Evolutionary conservation across 2,329 filamentous ascomycete species (phyloP).

Genomic region (Sphaerulina vaccinii): DNA sequence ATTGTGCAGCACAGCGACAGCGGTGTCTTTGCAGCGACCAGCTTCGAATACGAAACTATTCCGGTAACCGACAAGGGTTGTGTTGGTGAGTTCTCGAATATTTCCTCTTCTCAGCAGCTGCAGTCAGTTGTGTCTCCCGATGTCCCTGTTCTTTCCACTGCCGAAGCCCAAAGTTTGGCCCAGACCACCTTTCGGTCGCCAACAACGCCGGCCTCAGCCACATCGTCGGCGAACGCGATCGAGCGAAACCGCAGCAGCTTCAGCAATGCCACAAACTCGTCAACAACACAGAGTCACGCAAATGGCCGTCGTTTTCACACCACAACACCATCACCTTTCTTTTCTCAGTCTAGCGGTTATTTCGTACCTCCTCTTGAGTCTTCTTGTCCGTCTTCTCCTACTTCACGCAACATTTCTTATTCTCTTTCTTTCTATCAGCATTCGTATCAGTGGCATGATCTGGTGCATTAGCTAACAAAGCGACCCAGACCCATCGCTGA

Average conservation of each 20-base stretch:
- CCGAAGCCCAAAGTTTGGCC: constrained; percentile 13
- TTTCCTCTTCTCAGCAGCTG: constrained; percentile 40
- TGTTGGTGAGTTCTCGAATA: constrained; percentile 49
- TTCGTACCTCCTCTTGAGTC: constrained; percentile 40
- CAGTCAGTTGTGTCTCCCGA: constrained; percentile 25
- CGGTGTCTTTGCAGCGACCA: constrained; percentile 57
- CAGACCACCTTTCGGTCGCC: constrained; percentile 31
- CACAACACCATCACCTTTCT: constrained; percentile 33
- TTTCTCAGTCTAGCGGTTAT: constrained; percentile 38
- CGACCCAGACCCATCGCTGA: constrained; percentile 56
- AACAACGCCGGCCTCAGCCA: constrained; percentile 30
- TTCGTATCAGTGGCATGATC: no score
- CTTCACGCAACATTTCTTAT: constrained; percentile 13
- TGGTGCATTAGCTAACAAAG: constrained; percentile 9
- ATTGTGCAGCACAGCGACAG: constrained; percentile 61
- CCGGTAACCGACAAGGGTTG: constrained; percentile 49
- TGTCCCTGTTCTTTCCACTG: constrained; percentile 1
- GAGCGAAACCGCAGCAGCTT: constrained; percentile 26
- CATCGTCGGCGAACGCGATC: constrained; percentile 23
- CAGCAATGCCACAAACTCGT: constrained; percentile 10
- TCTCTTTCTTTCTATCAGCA: constrained; percentile 12
- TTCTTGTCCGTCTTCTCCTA: constrained; percentile 43
- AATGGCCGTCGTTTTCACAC: constrained; percentile 22
- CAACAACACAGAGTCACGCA: not conserved
- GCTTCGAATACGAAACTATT: constrained; percentile 54